phyloP scores from a whole-genome alignment of 2,329 filamentous ascomycete species.

The Torrubiellomyces zombiae region DNA sequence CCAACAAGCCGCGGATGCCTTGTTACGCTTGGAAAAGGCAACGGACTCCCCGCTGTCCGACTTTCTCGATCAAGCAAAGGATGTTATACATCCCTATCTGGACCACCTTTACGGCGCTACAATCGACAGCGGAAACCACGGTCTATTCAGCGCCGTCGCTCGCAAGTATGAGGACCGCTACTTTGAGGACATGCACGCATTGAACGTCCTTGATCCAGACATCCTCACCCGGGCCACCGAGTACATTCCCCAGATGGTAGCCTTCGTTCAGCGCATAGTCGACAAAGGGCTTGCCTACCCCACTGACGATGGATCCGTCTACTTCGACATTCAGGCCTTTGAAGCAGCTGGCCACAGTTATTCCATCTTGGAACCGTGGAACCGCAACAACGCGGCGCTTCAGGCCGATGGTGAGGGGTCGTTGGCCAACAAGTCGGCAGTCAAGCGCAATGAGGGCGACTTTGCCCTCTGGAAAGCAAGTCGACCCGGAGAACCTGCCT shows the following conservation, averaged over 20 bases:
- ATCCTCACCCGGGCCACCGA: conserved; percentile 81
- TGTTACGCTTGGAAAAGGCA: conserved; percentile 28
- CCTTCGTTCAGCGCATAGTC: conserved; percentile 69
- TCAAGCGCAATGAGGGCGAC: conserved; percentile 63
- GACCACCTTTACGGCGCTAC: conserved; percentile 51
- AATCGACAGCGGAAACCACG: conserved; percentile 44
- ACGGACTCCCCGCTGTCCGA: conserved; percentile 38
- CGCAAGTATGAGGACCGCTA: conserved; percentile 77
- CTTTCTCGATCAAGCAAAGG: no score
- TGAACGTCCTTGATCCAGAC: conserved; percentile 75
- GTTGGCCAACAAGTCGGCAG: conserved; percentile 41
- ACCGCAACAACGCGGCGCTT: conserved; percentile 64
- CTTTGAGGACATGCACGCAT: conserved; percentile 67
- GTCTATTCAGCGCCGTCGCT: conserved; percentile 75
- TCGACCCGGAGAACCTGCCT: conserved; percentile 81
- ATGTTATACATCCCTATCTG: conserved; percentile 66
- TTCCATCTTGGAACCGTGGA: conserved; percentile 71
- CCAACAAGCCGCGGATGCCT: conserved; percentile 31
- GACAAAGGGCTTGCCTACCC: conserved; percentile 76
- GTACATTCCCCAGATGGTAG: conserved; percentile 73
- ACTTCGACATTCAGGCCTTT: conserved; percentile 82
- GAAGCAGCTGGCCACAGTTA: conserved; percentile 75
- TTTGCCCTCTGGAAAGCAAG: conserved; percentile 91
- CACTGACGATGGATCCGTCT: conserved; percentile 71
- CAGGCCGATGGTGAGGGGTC: conserved; percentile 84